Percentiles rank a stretch among this genome's conserved stretches.
Conservation (phyloP, 192 early-diverging fungal genomes). For the Coemansia sp. region DNA sequence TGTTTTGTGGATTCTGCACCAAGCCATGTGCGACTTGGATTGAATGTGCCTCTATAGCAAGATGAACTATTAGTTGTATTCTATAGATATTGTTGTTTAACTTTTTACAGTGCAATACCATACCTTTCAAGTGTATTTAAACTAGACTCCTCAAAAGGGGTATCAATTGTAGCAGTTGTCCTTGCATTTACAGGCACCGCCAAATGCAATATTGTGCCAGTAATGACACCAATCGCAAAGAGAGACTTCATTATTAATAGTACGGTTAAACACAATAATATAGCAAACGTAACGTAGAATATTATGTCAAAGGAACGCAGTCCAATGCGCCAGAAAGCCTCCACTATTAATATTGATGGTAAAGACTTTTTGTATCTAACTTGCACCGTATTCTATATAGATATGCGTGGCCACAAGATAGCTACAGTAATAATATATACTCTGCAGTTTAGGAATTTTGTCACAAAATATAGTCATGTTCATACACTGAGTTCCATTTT, state of each 20-base stretch:
- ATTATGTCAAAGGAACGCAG: too few relatives aligned
- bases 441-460: too few relatives aligned
- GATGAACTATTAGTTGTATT: neutral
- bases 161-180: neutral
- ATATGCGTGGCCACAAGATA: neutral
- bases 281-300: neutral
- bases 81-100: neutral
- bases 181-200: neutral
- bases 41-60: neutral
- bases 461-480: too few relatives aligned
- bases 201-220: neutral
- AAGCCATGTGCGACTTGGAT: neutral
- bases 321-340: neutral
- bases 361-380: neutral
- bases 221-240: neutral
- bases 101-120: neutral
- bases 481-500: too few relatives aligned
- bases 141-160: slow-evolving; percentile 4
- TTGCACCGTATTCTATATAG: neutral
- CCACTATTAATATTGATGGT: neutral
- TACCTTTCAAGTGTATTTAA: slow-evolving; percentile 7
- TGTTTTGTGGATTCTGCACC: neutral
- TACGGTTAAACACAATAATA: neutral
- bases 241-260: neutral
- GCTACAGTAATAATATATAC: neutral